Conservation (phyloP, 225 moss, liverwort and hornwort species). For the Polytrichum commune region DNA sequence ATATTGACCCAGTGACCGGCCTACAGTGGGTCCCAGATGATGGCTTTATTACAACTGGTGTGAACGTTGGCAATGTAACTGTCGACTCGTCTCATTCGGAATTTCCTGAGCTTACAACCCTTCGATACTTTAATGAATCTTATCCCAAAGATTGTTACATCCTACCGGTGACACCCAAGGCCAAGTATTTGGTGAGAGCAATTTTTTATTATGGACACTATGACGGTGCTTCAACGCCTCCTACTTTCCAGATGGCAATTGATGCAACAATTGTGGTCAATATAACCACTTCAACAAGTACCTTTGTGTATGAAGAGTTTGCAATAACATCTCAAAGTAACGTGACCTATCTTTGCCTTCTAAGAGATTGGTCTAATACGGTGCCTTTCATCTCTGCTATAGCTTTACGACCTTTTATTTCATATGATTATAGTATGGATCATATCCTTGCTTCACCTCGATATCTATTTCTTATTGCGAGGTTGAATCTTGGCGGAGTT, state of each 20-base stretch:
- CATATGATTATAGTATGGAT: fast-evolving
- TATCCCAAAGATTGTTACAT: constrained; percentile 16
- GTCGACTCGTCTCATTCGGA: not conserved
- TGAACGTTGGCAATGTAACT: not conserved
- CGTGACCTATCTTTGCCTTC: constrained; percentile 21
- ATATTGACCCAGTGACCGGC: constrained; percentile 5
- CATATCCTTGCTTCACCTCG: not conserved
- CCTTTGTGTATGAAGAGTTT: constrained; percentile 18
- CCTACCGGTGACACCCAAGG: constrained; percentile 16
- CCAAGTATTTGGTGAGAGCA: constrained; percentile 24
- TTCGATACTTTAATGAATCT: constrained; percentile 18
- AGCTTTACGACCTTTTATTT: constrained; percentile 7
- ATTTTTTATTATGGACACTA: constrained; percentile 24
- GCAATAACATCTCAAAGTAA: constrained; percentile 18
- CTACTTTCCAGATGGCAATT: constrained; percentile 17
- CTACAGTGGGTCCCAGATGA: constrained; percentile 17
- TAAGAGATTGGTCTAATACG: constrained; percentile 6
- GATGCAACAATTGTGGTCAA: constrained; percentile 17
- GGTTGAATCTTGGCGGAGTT: constrained; percentile 11
- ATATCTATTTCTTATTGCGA: not conserved
- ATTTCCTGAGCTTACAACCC: constrained; percentile 1
- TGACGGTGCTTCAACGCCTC: constrained; percentile 11
- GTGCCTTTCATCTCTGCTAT: constrained; percentile 29
- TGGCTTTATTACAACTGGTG: constrained; percentile 11
- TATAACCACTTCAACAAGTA: not conserved